Conservation (phyloP, 768 basidiomycete genomes). For the Podaxis sp. region DNA sequence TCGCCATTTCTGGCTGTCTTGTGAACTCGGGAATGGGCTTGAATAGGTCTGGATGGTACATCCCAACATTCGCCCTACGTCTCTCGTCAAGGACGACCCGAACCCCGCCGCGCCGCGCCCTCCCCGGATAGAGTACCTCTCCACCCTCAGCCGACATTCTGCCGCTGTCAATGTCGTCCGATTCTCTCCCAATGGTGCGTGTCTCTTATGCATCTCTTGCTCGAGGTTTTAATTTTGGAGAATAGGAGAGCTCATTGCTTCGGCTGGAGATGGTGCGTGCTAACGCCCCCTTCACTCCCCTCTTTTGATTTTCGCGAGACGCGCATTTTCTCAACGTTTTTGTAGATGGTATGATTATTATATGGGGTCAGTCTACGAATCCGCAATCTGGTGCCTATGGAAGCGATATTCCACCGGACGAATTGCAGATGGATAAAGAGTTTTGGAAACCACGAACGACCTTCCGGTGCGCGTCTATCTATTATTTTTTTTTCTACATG, state of each 20-base stretch:
- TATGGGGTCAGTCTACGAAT: constrained; percentile 85
- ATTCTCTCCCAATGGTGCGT: constrained; percentile 88
- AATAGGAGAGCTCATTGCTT: constrained; percentile 87
- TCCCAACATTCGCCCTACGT: constrained; percentile 79
- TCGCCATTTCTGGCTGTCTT: constrained; percentile 7
- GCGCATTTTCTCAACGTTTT: constrained; percentile 15
- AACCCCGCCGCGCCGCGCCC: constrained; percentile 35
- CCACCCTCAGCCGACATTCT: constrained; percentile 90
- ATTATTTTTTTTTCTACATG: background rate
- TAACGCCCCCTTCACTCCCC: constrained; percentile 7
- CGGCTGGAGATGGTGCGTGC: constrained; percentile 90
- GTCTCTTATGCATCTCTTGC: constrained; percentile 1
- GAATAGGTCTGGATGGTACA: constrained; percentile 92
- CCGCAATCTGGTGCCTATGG: constrained; percentile 77
- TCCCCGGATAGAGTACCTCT: constrained; percentile 94
- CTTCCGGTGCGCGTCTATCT: constrained; percentile 56
- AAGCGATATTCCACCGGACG: constrained; percentile 76
- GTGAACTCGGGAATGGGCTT: background rate
- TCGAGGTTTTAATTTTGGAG: constrained; percentile 3
- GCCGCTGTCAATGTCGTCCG: constrained; percentile 96
- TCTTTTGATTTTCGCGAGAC: background rate
- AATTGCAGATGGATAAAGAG: constrained; percentile 88
- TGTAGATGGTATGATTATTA: constrained; percentile 93
- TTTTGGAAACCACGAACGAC: constrained; percentile 90
- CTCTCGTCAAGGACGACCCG: constrained; percentile 37